Percentiles rank a stretch among this genome's conserved stretches.
phyloP scores from a whole-genome alignment of 2,329 filamentous ascomycete genomes.

The Colletotrichum tamarilloi region DNA sequence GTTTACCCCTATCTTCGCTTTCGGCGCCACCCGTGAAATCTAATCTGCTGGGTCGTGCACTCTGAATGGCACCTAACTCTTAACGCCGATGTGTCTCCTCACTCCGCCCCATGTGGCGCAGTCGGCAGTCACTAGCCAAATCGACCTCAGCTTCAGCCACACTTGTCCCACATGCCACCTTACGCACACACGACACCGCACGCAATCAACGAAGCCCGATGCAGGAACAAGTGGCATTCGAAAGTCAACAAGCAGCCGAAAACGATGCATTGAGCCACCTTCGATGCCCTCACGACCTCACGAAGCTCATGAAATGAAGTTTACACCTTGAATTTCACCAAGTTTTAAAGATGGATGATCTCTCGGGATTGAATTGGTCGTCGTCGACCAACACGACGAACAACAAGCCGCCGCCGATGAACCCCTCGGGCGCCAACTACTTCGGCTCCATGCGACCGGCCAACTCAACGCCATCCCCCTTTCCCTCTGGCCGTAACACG shows the following conservation, averaged over 20 bases:
- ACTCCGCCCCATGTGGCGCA: not conserved
- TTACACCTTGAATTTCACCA: slow-evolving; percentile 14
- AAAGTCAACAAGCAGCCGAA: slow-evolving; percentile 24
- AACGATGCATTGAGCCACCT: slow-evolving; percentile 31
- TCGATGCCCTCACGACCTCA: slow-evolving; percentile 33
- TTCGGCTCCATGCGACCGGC: slow-evolving; percentile 66
- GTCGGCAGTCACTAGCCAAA: not conserved
- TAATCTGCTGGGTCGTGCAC: slow-evolving; percentile 12
- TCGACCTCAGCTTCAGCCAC: slow-evolving; percentile 28
- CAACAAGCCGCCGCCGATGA: slow-evolving; percentile 57
- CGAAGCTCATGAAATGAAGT: slow-evolving; percentile 33
- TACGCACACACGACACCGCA: slow-evolving; percentile 27
- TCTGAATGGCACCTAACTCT: not conserved
- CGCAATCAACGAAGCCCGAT: slow-evolving; percentile 30
- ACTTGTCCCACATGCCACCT: slow-evolving; percentile 29
- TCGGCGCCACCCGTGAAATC: slow-evolving; percentile 24
- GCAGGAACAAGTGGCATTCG: slow-evolving; percentile 15
- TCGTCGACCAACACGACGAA: slow-evolving; percentile 47
- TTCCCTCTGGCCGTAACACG: slow-evolving; percentile 66
- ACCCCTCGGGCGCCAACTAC: slow-evolving; percentile 52
- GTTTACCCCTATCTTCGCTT: slow-evolving; percentile 13
- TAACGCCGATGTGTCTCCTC: not conserved
- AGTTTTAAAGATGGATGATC: slow-evolving; percentile 66
- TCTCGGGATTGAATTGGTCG: slow-evolving; percentile 71
- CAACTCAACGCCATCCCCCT: slow-evolving; percentile 65